phyloP scores from a whole-genome alignment of 228 moss, liverwort and hornwort species.

The Sphagnum fallax region DNA sequence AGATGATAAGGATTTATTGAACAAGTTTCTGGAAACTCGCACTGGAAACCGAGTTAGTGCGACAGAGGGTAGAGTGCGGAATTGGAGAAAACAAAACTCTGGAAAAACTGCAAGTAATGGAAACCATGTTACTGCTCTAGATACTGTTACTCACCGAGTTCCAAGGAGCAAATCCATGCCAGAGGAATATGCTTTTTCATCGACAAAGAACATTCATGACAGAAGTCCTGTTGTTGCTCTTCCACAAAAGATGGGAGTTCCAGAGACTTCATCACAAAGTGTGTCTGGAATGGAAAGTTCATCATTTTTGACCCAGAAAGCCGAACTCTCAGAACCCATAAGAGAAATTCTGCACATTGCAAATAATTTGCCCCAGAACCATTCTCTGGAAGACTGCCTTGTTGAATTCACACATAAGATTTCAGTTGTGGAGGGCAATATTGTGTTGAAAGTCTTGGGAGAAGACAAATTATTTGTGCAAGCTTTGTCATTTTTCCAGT shows the following conservation, averaged over 20 bases:
- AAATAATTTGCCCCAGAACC: slow-evolving; percentile 39
- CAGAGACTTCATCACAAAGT: slow-evolving; percentile 2
- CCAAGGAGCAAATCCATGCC: slow-evolving; percentile 12
- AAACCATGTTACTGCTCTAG: background rate
- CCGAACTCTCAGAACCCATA: slow-evolving; percentile 14
- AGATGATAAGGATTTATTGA: slow-evolving; percentile 29
- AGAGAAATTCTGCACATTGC: slow-evolving; percentile 54
- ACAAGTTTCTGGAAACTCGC: slow-evolving; percentile 41
- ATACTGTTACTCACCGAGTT: background rate
- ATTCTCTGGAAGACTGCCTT: slow-evolving; percentile 63
- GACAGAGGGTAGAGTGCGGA: slow-evolving; percentile 41
- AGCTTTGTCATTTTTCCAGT: slow-evolving; percentile 72
- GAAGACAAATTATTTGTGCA: slow-evolving; percentile 52
- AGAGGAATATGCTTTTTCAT: slow-evolving; percentile 15
- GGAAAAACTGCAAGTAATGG: slow-evolving; percentile 1
- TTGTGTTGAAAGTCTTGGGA: slow-evolving; percentile 53
- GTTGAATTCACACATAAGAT: slow-evolving; percentile 37
- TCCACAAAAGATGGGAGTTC: slow-evolving; percentile 2
- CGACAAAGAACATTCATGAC: slow-evolving; percentile 4
- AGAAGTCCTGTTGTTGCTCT: background rate
- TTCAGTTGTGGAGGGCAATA: slow-evolving; percentile 52
- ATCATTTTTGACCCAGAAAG: slow-evolving; percentile 3
- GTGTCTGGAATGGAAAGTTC: background rate
- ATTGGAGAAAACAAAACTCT: slow-evolving; percentile 29
- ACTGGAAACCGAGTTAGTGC: slow-evolving; percentile 39